phyloP scores from a whole-genome alignment of 257 asterid genomes.

The Przewalskia tangutica region DNA sequence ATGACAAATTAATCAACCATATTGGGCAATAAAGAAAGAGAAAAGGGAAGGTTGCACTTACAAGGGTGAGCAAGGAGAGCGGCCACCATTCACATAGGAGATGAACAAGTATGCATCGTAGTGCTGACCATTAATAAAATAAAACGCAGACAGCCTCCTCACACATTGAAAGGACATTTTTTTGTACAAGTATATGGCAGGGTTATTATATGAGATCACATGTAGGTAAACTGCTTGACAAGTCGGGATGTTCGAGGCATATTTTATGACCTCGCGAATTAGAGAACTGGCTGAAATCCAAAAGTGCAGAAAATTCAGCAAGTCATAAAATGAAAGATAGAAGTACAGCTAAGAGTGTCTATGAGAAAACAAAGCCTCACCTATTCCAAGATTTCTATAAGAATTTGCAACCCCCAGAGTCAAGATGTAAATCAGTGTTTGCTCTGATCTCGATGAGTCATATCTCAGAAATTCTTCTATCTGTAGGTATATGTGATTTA shows the following conservation, averaged over 20 bases:
- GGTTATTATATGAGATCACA: conserved; percentile 86
- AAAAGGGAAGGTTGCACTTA: conserved; percentile 34
- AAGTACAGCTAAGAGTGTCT: conserved; percentile 2
- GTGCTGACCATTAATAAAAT: conserved; percentile 71
- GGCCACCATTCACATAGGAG: conserved; percentile 85
- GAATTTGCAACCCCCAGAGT: conserved; percentile 89
- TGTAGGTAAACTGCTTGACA: conserved; percentile 92
- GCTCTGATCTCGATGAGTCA: conserved; percentile 58
- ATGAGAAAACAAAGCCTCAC: conserved; percentile 29
- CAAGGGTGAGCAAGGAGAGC: conserved; percentile 95
- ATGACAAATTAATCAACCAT: neutral
- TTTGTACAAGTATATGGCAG: conserved; percentile 86
- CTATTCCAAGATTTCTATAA: conserved; percentile 80
- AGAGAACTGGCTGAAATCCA: conserved; percentile 69
- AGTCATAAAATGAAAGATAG: neutral
- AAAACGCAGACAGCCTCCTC: conserved; percentile 62
- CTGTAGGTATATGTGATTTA: conserved; percentile 23
- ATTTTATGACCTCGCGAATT: conserved; percentile 65
- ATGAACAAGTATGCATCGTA: conserved; percentile 87
- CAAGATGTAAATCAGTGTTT: conserved; percentile 73
- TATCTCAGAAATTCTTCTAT: conserved; percentile 70
- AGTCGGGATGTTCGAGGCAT: conserved; percentile 56
- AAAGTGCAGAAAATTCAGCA: conserved; percentile 16
- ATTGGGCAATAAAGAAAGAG: neutral
- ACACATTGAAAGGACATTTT: conserved; percentile 81